A percentile compares a stretch with the other conserved stretches of the same genome.
Evolutionary conservation across 1,284 basidiomycete genomes (phyloP).

Genomic region (Tilletia indica): DNA sequence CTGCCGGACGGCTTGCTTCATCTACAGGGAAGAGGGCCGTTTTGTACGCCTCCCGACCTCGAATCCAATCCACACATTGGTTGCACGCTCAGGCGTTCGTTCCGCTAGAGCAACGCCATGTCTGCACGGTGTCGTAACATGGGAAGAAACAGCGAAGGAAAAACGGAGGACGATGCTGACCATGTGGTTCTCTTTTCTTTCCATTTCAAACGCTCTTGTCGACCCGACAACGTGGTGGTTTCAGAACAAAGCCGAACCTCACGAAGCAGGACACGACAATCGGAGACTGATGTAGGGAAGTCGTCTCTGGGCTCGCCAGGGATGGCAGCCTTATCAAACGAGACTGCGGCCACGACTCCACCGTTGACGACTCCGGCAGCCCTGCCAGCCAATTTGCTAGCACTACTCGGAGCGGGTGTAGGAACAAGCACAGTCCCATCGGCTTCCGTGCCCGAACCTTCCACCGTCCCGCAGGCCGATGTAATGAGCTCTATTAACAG

Average conservation of each 20-base stretch:
- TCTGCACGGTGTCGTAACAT: no score
- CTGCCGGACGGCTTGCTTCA: no score
- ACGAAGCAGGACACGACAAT: no score
- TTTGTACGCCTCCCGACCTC: no score
- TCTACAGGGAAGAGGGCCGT: no score
- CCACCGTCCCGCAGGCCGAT: neutral
- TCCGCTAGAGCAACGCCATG: no score
- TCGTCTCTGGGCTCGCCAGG: slow-evolving; percentile 7
- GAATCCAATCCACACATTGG: no score
- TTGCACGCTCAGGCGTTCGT: no score
- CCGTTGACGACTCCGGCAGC: neutral
- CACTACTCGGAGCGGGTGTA: neutral
- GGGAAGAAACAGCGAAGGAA: neutral
- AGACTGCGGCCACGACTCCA: neutral
- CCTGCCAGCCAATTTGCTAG: slow-evolving; percentile 1
- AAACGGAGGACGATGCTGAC: slow-evolving; percentile 7
- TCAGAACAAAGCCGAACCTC: no score
- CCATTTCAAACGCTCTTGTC: neutral
- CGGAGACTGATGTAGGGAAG: neutral
- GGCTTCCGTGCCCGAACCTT: neutral
- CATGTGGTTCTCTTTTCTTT: neutral
- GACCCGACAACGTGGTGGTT: slow-evolving; percentile 1
- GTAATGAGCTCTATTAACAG: slow-evolving; percentile 6
- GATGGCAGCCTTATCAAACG: neutral
- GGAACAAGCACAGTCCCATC: neutral